Evolutionary conservation across 75 land plant species (phyloP).

Genomic region (Selaginella moellendorffii): DNA sequence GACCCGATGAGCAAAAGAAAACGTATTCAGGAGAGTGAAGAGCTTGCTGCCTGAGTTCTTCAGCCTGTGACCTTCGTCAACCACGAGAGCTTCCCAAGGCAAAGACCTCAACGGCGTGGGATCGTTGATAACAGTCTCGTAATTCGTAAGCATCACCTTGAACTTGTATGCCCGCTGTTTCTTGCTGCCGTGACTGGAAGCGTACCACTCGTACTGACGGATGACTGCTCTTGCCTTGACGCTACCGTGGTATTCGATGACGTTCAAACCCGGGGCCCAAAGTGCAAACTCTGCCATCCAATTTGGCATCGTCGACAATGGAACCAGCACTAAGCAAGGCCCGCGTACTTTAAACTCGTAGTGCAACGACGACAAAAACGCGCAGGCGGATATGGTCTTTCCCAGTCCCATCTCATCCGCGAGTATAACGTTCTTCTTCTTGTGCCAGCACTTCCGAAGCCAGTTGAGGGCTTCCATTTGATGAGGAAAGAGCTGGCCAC

Average conservation of each 20-base stretch:
- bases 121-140: conserved; percentile 87
- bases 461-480: conserved; percentile 96
- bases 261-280: conserved; percentile 88
- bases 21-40: conserved; percentile 65
- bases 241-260: conserved; percentile 90
- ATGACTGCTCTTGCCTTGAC: conserved; percentile 77
- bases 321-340: conserved; percentile 89
- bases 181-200: conserved; percentile 16
- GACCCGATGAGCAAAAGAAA: conserved; percentile 69
- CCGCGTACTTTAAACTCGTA: conserved; percentile 54
- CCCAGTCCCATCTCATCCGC: conserved; percentile 99
- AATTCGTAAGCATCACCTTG: conserved; percentile 81
- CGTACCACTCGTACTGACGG: conserved; percentile 95
- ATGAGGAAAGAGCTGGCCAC: conserved; percentile 87
- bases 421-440: conserved; percentile 77
- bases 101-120: conserved; percentile 56
- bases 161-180: conserved; percentile 36
- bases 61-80: conserved; percentile 91
- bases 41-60: conserved; percentile 83
- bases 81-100: conserved; percentile 91
- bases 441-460: conserved; percentile 84
- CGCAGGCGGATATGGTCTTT: conserved; percentile 83
- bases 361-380: conserved; percentile 70
- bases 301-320: conserved; percentile 90
- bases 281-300: conserved; percentile 78